Percentiles rank a stretch among this genome's conserved stretches.
Evolutionary conservation across 73 alveolate genomes (phyloP).

Genomic region (Uronychia binucleata): DNA sequence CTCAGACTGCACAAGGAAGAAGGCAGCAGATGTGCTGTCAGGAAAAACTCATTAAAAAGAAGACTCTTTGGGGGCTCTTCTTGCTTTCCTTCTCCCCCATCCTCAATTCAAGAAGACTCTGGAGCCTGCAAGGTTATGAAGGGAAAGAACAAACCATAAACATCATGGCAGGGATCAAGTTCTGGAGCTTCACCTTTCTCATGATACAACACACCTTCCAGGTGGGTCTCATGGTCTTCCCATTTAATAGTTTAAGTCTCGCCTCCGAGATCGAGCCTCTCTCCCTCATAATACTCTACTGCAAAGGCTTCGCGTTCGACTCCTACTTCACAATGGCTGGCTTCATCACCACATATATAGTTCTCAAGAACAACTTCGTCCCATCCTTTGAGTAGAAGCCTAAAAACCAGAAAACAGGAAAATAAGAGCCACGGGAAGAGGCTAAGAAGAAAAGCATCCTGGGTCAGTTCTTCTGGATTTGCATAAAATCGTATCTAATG

Average conservation of each 20-base stretch:
- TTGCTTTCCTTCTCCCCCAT: conserved; percentile 21
- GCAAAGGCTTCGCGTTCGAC: background rate
- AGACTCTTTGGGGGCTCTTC: conserved; percentile 35
- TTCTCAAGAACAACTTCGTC: background rate
- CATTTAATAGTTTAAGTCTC: background rate
- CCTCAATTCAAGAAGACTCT: conserved; percentile 17
- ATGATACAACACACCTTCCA: background rate
- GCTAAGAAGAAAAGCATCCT: background rate
- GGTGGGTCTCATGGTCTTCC: background rate
- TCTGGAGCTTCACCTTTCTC: background rate
- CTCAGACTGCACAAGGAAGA: background rate
- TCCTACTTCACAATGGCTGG: background rate
- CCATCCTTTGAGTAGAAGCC: background rate
- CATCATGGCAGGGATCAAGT: background rate
- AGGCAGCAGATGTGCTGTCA: background rate
- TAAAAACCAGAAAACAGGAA: background rate
- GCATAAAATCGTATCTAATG: background rate
- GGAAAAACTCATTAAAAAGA: conserved; percentile 1
- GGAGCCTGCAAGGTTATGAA: background rate
- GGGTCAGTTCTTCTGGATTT: background rate
- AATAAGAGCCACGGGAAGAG: background rate
- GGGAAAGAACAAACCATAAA: background rate
- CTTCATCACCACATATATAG: background rate
- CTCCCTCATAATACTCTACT: background rate
- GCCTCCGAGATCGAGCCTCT: background rate